phyloP scores from a whole-genome alignment of 2,329 filamentous ascomycete genomes.

The Thyridium curvatum region DNA sequence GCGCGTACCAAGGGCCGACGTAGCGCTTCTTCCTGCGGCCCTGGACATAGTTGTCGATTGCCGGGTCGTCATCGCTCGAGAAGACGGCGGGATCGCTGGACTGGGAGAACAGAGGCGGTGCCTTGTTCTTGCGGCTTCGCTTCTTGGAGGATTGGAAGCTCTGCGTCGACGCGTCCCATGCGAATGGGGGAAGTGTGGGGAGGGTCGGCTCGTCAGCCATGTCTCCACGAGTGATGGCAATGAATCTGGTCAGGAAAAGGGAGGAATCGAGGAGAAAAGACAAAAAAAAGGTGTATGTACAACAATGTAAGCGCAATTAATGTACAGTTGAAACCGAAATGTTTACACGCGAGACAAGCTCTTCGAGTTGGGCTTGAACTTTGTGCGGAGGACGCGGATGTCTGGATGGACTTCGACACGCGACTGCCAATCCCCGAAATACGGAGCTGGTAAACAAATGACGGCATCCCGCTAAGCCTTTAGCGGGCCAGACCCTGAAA shows the following conservation, averaged over 20 bases:
- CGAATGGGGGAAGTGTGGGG: slow-evolving; percentile 29
- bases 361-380: too few relatives aligned
- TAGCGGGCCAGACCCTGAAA: too few relatives aligned
- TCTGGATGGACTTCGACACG: too few relatives aligned
- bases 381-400: too few relatives aligned
- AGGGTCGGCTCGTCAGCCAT: slow-evolving; percentile 36
- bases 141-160: slow-evolving; percentile 33
- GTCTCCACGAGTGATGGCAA: slow-evolving; percentile 1
- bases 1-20: slow-evolving; percentile 62
- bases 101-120: slow-evolving; percentile 39
- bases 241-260: too few relatives aligned
- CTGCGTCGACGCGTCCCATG: slow-evolving; percentile 30
- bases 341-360: too few relatives aligned
- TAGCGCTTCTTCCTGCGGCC: slow-evolving; percentile 55
- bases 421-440: not conserved
- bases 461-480: too few relatives aligned
- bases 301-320: too few relatives aligned
- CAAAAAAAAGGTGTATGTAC: too few relatives aligned
- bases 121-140: slow-evolving; percentile 22
- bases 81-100: slow-evolving; percentile 68
- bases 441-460: too few relatives aligned
- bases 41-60: slow-evolving; percentile 56
- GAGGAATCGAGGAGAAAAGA: too few relatives aligned
- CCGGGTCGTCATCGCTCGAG: slow-evolving; percentile 66
- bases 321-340: too few relatives aligned